A percentile compares a stretch with the other conserved stretches of the same genome.
phyloP scores from a whole-genome alignment of 2,329 filamentous ascomycete genomes.

The Akanthomyces muscarius region DNA sequence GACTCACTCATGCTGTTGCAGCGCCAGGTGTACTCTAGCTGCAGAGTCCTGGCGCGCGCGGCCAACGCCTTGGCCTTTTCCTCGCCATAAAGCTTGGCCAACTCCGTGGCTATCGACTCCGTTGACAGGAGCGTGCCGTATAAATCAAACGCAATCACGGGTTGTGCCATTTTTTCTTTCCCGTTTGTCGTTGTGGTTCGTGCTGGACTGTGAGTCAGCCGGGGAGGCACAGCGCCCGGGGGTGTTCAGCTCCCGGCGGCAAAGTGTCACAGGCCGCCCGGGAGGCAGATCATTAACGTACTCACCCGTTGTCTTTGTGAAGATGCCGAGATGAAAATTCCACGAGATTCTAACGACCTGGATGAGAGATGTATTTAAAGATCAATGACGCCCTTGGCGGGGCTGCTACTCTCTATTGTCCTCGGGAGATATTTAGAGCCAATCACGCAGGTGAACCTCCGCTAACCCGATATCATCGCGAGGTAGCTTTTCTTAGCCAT shows the following conservation, averaged over 20 bases:
- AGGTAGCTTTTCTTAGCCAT: not conserved
- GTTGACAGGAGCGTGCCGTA: constrained; percentile 74
- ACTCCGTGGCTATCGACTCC: constrained; percentile 58
- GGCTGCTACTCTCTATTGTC: not conserved
- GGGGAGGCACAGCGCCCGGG: not conserved
- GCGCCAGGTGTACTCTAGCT: constrained; percentile 75
- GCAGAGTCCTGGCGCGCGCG: constrained; percentile 61
- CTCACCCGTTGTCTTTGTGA: not conserved
- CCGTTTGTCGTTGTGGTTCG: not conserved
- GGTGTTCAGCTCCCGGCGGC: not conserved
- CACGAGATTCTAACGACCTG: not conserved
- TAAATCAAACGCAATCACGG: constrained; percentile 66
- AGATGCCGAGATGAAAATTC: not conserved
- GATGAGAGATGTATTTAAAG: not conserved
- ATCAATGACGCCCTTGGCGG: not conserved
- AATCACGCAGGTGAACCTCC: constrained; percentile 7
- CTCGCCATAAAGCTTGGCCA: constrained; percentile 54
- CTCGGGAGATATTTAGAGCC: not conserved
- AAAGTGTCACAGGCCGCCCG: not conserved
- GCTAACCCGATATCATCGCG: not conserved
- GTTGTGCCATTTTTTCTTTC: constrained; percentile 25
- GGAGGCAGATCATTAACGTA: not conserved
- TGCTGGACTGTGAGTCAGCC: constrained; percentile 10
- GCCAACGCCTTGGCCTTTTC: constrained; percentile 56
- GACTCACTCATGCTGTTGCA: constrained; percentile 68